Base-by-base conservation (phyloP, 768 basidiomycete genomes). In the Termitomyces titanicus region DNA sequence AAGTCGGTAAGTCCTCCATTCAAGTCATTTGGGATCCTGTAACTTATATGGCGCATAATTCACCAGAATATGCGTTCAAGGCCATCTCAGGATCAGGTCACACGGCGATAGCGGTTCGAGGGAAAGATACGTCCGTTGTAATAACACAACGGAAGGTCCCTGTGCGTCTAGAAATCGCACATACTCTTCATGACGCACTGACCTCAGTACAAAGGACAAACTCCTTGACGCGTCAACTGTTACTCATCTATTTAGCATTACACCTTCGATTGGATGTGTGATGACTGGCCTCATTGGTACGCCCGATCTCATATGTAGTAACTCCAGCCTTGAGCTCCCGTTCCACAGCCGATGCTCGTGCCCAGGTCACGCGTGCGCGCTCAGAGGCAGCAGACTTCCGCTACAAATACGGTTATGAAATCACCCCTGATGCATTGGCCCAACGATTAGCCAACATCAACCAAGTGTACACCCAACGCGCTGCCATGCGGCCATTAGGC, bases 71-170 rank as follows among this genome's bases (percentile, higher is more conserved):
- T 80, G 96, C 97, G 25, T 98, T 98, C 87, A 99, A 98, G 74
- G 97, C 97, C 46, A 98, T 98, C 70, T 93, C 94, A 59, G 94
- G 93, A 53, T 94, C 94, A 1, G 96, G 94, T 1, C 93, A 98
- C 66, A 98, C 97, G 2, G 85, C 96, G 1, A 81, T 99, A 48
- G 82, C 95, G 17, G 89, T 98, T 43, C 78, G 96, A 65, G 97
- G 97, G 17, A 92, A 92, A 70, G 95, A 98, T 63, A 96, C 94
- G 5, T 81, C 89, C 5, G 94, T 98, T 8, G 90, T 98, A 39
- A 94, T 99, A 64, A 98, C 96, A 20, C 97, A 98, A 77, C 94
- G 94, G 77, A 98, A 98, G 78, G 89, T 99, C 35, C 94, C 97
- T 25, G 96, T 98, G 65, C 62, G 92, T 82, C 38, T 18, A 38